Base-by-base conservation (phyloP, 2,329 filamentous ascomycete genomes). In the Exophiala oligosperma region DNA sequence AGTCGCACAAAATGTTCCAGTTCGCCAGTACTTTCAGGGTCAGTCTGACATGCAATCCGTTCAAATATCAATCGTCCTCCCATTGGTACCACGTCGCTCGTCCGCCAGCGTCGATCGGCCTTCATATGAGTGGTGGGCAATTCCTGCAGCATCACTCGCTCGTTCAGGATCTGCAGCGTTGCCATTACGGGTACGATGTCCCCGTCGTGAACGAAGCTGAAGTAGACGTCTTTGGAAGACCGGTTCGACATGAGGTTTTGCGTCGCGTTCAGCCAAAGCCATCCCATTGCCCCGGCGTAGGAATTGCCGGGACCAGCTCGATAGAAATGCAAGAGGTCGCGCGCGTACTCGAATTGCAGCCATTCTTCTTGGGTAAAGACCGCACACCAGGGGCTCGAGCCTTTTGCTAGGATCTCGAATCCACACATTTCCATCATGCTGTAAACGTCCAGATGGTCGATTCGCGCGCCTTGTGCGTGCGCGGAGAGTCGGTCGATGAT, bases 361-460 rank as follows among this genome's bases (percentile, higher is more conserved):
- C 82, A 84, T 48, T 85, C 82, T 1, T 79, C 69, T 32, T 73
- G 71, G 0, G 77, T 80, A 67, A 85, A 85, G 7, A 84, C 74
- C 54, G 79, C 70, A 62, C 82, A 85, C 82, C 82, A 85, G 4
- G 75, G 74, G 67, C 81, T 84, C 23, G 69, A 72, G 5, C 82
- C 83, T 56, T 79, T 75, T 0, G 79, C 78, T 2, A 80, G 76
- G 0, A 74, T 81, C 68, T 85, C 83, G 62, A 85, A 86, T 1
- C 81, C 83, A 66, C 83, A 85, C 73, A 84, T 79, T 63, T 85
- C 81, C 67, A 85, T 83, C 83, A 85, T 85, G 57, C 78, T 75
- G 64, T 79, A 85, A 38, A 85, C 69, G 54, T 85, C 81, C 2
- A 72, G 65, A 47, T 77, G 72, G 0, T 70, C 73, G 56, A 83